Percentiles rank a stretch among this genome's conserved stretches.
Evolutionary conservation across 176 grass and related monocot genomes (phyloP).

Genomic region (Neostapfia colusana): DNA sequence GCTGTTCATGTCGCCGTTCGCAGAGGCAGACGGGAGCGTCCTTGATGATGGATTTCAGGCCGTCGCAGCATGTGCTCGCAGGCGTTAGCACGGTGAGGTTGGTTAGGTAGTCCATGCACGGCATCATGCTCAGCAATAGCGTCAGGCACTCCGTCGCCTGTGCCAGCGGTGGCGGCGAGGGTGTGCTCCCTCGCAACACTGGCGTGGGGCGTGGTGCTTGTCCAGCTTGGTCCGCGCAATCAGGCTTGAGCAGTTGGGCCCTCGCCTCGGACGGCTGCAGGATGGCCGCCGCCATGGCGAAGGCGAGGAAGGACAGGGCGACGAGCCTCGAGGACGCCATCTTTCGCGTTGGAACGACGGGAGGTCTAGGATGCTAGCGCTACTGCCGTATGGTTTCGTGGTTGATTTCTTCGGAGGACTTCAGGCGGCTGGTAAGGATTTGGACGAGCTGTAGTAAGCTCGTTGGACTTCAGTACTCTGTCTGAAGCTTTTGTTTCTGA

Average conservation of each 20-base stretch:
- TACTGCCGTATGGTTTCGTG: not conserved
- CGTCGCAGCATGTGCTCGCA: conserved; percentile 33
- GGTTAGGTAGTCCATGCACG: conserved; percentile 46
- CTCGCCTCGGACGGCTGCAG: not conserved
- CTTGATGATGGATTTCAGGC: conserved; percentile 23
- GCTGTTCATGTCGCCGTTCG: conserved; percentile 34
- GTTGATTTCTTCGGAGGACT: not conserved
- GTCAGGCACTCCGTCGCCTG: conserved; percentile 32
- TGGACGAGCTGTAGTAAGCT: not conserved
- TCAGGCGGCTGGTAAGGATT: not conserved
- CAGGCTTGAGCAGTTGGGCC: not conserved
- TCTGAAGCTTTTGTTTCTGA: not conserved
- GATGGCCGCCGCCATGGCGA: not conserved
- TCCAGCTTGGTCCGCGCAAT: not conserved
- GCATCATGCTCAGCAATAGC: conserved; percentile 3
- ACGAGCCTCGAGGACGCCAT: not conserved
- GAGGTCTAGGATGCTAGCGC: not conserved
- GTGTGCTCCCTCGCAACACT: not conserved
- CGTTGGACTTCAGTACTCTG: not conserved
- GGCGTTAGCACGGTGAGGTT: conserved; percentile 26
- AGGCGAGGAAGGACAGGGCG: not conserved
- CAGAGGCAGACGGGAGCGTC: conserved; percentile 44
- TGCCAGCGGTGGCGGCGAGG: no score
- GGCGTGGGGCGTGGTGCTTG: no score
- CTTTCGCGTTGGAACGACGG: no score